Conservation (phyloP, 257 asterid genomes). For the Przewalskia tangutica region DNA sequence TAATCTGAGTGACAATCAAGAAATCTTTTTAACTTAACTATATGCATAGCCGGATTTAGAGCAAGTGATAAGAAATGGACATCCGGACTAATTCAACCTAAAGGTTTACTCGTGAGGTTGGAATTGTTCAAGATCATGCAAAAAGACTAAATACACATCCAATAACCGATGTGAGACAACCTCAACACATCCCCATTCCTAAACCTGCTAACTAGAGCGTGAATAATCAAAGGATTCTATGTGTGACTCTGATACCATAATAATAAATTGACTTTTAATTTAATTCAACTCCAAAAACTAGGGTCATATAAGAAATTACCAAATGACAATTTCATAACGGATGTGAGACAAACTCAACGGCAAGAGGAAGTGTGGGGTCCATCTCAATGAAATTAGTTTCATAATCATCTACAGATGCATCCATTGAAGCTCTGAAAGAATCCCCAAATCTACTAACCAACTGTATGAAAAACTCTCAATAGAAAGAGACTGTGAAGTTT, state of each 20-base stretch:
- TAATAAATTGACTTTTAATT: background rate
- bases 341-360: background rate
- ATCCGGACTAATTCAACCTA: background rate
- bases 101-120: background rate
- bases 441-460: slow-evolving; percentile 43
- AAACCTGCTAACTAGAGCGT: background rate
- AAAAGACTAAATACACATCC: background rate
- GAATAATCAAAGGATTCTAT: background rate
- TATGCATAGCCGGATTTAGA: background rate
- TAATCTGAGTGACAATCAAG: background rate
- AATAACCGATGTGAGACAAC: background rate
- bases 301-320: background rate
- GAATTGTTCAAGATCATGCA: background rate
- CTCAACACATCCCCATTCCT: background rate
- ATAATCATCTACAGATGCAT: slow-evolving; percentile 30
- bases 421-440: slow-evolving; percentile 15
- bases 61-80: background rate
- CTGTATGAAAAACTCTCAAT: slow-evolving; percentile 69
- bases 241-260: background rate
- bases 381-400: slow-evolving; percentile 70
- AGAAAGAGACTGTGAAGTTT: slow-evolving; percentile 18
- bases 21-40: background rate
- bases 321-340: background rate
- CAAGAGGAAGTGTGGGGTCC: slow-evolving; percentile 72
- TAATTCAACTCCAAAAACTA: background rate